A percentile compares a stretch with the other conserved stretches of the same genome.
These are phyloP conservation scores for Sicyos baderoa DNA, from an alignment of 306 rosid genomes.

Conservation along the genomic window DNA sequence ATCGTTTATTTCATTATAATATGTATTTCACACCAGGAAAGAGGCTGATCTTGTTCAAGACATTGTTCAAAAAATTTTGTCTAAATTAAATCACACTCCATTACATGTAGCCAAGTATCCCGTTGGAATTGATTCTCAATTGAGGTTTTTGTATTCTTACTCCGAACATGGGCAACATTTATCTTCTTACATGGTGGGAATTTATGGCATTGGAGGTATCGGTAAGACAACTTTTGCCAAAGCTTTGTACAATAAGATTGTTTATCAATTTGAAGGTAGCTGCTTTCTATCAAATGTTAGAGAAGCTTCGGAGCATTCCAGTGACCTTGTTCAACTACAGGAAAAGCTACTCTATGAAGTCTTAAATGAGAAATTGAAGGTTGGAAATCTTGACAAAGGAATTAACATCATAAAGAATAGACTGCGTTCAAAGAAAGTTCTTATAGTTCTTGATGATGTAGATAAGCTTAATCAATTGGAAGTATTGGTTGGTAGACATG, in stretches of 20 bases:
- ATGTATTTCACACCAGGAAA: neutral
- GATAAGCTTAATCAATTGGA: neutral
- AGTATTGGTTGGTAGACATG: neutral
- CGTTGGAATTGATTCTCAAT: neutral
- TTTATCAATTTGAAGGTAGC: neutral
- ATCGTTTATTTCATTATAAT: neutral
- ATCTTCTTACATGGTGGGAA: neutral
- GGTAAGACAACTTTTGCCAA: slow-evolving; percentile 28
- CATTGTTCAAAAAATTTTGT: neutral
- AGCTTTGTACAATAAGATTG: slow-evolving; percentile 17
- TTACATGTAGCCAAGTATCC: slow-evolving; percentile 15
- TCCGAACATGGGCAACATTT: too few species aligned
- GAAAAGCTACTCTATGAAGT: slow-evolving; percentile 17
- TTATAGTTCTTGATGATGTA: slow-evolving; percentile 18
- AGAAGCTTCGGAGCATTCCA: neutral
- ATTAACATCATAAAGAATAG: neutral
- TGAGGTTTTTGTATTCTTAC: too few species aligned
- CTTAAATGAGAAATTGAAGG: neutral
- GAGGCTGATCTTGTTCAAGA: slow-evolving; percentile 2
- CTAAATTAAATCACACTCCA: neutral
- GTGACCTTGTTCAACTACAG: neutral
- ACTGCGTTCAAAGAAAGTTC: neutral
- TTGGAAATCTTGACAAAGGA: neutral
- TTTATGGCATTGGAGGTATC: slow-evolving; percentile 21
- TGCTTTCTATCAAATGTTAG: slow-evolving; percentile 13